Conservation (phyloP, 495 filamentous ascomycete genomes). For the Tuber aestivum region DNA sequence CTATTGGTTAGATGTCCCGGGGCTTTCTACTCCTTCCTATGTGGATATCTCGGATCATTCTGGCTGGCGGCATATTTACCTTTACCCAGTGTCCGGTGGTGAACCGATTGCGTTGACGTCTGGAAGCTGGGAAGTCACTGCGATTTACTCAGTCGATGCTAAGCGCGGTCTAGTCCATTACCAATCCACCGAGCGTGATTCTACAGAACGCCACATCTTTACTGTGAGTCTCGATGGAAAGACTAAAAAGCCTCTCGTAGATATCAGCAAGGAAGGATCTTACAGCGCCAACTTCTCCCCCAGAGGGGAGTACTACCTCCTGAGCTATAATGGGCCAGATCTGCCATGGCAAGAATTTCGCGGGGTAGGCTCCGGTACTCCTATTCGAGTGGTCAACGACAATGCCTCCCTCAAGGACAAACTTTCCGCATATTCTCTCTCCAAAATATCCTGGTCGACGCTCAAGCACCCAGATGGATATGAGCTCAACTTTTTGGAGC, state of each 20-base stretch:
- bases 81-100: slow-evolving; percentile 50
- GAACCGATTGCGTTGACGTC: slow-evolving; percentile 50
- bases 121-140: slow-evolving; percentile 53
- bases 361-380: slow-evolving; percentile 46
- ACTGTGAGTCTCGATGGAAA: slow-evolving; percentile 43
- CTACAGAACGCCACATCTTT: slow-evolving; percentile 45
- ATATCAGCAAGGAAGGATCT: slow-evolving; percentile 48
- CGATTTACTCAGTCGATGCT: slow-evolving; percentile 50
- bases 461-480: slow-evolving; percentile 49
- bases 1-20: slow-evolving; percentile 42
- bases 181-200: slow-evolving; percentile 52
- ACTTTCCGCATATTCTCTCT: slow-evolving; percentile 50
- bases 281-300: slow-evolving; percentile 55
- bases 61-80: slow-evolving; percentile 55
- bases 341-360: slow-evolving; percentile 56
- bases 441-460: slow-evolving; percentile 50
- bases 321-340: slow-evolving; percentile 53
- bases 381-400: slow-evolving; percentile 49
- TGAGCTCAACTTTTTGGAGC: slow-evolving; percentile 49
- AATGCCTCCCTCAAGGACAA: slow-evolving; percentile 48
- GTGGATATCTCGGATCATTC: slow-evolving; percentile 54
- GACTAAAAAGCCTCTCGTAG: slow-evolving; percentile 49
- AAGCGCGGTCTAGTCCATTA: slow-evolving; percentile 52
- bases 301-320: slow-evolving; percentile 52
- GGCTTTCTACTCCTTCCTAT: slow-evolving; percentile 46